phyloP scores from a whole-genome alignment of 208 protist genomes.

The Strigomonas culicis region DNA sequence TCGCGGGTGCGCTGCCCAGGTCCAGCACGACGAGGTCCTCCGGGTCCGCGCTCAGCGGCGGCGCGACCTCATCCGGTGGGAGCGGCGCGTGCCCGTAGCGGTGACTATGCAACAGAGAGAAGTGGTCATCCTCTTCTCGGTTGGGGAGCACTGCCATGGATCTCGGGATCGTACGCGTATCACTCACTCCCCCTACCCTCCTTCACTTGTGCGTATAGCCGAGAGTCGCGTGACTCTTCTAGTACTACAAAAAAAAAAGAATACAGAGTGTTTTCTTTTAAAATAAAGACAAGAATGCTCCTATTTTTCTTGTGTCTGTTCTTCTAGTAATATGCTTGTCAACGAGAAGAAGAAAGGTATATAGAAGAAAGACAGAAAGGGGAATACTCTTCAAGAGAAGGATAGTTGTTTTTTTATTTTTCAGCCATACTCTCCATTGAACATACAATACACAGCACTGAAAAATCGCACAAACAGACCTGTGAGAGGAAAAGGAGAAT shows the following conservation, averaged over 20 bases:
- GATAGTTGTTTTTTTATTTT: not conserved
- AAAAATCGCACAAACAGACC: not conserved
- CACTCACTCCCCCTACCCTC: not conserved
- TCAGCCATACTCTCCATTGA: not conserved
- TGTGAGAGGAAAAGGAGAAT: not conserved
- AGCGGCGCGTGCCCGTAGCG: too few relatives aligned
- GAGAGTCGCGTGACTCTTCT: not conserved
- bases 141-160: not conserved
- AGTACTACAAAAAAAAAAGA: not conserved
- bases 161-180: not conserved
- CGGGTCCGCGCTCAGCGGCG: too few relatives aligned
- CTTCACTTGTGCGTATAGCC: not conserved
- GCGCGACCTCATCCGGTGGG: too few relatives aligned
- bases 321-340: not conserved
- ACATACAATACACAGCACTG: not conserved
- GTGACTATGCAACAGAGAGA: not conserved
- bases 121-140: not conserved
- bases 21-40: not conserved
- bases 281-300: too few relatives aligned
- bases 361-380: conserved; percentile 1
- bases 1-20: too few relatives aligned
- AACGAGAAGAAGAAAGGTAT: conserved; percentile 2
- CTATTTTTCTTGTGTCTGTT: not conserved
- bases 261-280: too few relatives aligned
- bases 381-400: conserved; percentile 3